A percentile compares a stretch with the other conserved stretches of the same genome.
phyloP scores from a whole-genome alignment of 1,284 basidiomycete species.

The Schizophyllum amplum region DNA sequence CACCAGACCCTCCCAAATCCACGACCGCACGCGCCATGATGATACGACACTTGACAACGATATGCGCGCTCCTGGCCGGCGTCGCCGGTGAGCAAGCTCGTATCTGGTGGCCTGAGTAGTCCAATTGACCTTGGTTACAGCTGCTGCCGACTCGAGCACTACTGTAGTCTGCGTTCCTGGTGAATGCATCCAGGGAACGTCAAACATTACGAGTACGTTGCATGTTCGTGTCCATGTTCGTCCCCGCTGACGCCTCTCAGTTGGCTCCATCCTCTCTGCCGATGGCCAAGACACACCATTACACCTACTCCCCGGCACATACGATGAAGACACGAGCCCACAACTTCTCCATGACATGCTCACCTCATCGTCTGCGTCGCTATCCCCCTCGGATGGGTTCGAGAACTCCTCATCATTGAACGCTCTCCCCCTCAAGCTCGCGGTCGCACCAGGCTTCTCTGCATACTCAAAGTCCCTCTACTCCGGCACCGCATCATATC shows the following conservation, averaged over 20 bases:
- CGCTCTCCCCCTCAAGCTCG: constrained; percentile 56
- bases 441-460: constrained; percentile 56
- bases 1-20: not conserved
- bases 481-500: constrained; percentile 54
- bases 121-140: not conserved
- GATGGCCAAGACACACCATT: not conserved
- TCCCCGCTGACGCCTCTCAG: not conserved
- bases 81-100: not conserved
- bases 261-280: not conserved
- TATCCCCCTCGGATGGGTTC: constrained; percentile 57
- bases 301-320: constrained; percentile 62
- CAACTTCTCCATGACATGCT: constrained; percentile 59
- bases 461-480: constrained; percentile 52
- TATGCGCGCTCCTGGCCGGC: not conserved
- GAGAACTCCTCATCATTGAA: constrained; percentile 38
- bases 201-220: not conserved
- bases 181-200: not conserved
- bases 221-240: not conserved
- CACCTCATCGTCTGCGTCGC: constrained; percentile 49
- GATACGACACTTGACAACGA: not conserved
- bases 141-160: not conserved
- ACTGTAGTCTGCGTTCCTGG: not conserved
- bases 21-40: not conserved
- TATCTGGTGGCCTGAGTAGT: not conserved
- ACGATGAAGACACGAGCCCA: constrained; percentile 61